phyloP scores from a whole-genome alignment of 257 asterid species.

The Dorcoceras hygrometricum region DNA sequence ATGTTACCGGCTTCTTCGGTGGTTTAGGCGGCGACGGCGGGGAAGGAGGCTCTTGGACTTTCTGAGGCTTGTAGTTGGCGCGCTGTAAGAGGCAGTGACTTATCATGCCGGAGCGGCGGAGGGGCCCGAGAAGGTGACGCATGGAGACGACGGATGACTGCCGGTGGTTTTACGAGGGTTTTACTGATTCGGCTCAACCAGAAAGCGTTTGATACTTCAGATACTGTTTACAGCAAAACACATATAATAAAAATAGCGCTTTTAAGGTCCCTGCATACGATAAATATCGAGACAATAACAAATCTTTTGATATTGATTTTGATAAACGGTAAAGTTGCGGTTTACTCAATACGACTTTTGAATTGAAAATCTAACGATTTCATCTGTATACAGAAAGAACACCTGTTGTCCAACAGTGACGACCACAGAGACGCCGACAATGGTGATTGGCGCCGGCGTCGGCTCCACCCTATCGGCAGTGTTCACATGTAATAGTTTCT shows the following conservation, averaged over 20 bases:
- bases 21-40: constrained; percentile 84
- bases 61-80: constrained; percentile 73
- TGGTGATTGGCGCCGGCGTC: constrained; percentile 39
- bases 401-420: not conserved
- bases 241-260: no score
- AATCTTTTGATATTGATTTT: no score
- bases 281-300: no score
- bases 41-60: constrained; percentile 57
- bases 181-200: no score
- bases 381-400: no score
- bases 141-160: constrained; percentile 33
- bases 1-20: constrained; percentile 66
- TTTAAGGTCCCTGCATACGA: no score
- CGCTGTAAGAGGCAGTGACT: constrained; percentile 31
- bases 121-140: constrained; percentile 60
- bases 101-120: constrained; percentile 41
- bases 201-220: no score
- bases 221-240: no score
- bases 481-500: constrained; percentile 28
- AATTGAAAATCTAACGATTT: no score
- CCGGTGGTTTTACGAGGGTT: constrained; percentile 25
- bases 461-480: constrained; percentile 34
- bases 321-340: no score
- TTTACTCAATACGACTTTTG: no score
- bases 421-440: constrained; percentile 23